phyloP scores from a whole-genome alignment of 2,329 filamentous ascomycete species.

The Fusarium abutilonis region DNA sequence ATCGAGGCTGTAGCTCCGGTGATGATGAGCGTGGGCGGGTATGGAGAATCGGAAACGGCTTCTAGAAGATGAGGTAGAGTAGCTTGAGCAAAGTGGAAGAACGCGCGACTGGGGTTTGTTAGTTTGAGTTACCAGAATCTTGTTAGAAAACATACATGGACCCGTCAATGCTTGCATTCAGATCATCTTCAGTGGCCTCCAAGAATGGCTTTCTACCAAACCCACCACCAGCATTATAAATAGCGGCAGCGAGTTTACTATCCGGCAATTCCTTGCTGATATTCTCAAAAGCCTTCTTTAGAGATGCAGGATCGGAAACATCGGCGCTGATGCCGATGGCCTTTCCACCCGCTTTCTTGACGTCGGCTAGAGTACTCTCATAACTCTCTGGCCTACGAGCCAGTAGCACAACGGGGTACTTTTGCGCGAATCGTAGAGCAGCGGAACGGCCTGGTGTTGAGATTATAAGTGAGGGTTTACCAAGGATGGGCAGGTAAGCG shows the following conservation, averaged over 20 bases:
- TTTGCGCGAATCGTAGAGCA: constrained; percentile 67
- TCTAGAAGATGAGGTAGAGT: constrained; percentile 76
- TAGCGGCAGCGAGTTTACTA: constrained; percentile 68
- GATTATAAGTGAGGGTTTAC: constrained; percentile 2
- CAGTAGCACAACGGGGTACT: constrained; percentile 80
- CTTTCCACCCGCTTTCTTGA: constrained; percentile 72
- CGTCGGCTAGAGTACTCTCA: constrained; percentile 72
- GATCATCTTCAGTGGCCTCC: constrained; percentile 62
- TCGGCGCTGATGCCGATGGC: constrained; percentile 74
- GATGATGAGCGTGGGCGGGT: constrained; percentile 84
- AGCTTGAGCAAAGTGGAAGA: constrained; percentile 79
- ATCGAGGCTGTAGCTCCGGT: constrained; percentile 87
- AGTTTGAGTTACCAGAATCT: neutral
- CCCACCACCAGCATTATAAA: constrained; percentile 73
- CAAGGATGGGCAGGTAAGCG: constrained; percentile 1
- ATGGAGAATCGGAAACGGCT: constrained; percentile 60
- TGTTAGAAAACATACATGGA: constrained; percentile 57
- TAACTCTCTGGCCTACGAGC: constrained; percentile 74
- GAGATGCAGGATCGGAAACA: constrained; percentile 53
- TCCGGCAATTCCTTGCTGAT: constrained; percentile 68
- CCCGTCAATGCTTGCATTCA: constrained; percentile 57
- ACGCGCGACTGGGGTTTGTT: constrained; percentile 63
- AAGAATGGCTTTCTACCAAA: constrained; percentile 67
- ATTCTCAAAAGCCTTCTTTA: constrained; percentile 68
- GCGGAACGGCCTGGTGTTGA: constrained; percentile 53